These are phyloP conservation scores for Malus hybrid DNA, from an alignment of 331 rosid species.

Conservation along the genomic window DNA sequence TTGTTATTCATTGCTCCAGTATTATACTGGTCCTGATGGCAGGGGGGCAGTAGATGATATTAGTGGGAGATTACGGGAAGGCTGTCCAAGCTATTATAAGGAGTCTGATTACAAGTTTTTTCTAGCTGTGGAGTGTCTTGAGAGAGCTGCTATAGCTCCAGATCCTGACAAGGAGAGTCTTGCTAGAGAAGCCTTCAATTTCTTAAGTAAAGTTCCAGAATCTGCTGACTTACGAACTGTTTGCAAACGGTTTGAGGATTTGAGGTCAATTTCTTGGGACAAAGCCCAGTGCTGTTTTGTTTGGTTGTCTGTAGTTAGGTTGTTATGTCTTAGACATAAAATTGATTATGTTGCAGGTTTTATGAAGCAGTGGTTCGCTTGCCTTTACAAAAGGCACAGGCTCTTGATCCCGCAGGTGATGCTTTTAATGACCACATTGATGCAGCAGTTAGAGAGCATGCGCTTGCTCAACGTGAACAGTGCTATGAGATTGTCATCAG, in stretches of 20 bases:
- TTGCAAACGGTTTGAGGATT: constrained; percentile 92
- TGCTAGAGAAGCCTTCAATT: constrained; percentile 80
- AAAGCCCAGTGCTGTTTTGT: not conserved
- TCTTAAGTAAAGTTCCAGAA: constrained; percentile 88
- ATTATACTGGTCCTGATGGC: constrained; percentile 96
- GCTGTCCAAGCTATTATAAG: constrained; percentile 95
- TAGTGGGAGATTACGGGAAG: constrained; percentile 83
- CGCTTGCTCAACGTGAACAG: constrained; percentile 70
- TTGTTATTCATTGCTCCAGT: constrained; percentile 39
- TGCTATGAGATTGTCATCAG: constrained; percentile 84
- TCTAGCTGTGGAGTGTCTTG: constrained; percentile 91
- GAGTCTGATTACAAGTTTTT: constrained; percentile 97
- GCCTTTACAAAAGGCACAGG: constrained; percentile 96
- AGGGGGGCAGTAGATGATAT: constrained; percentile 96
- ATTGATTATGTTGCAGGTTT: constrained; percentile 50
- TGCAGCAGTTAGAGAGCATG: constrained; percentile 64
- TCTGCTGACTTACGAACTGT: constrained; percentile 87
- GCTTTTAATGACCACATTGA: constrained; percentile 87
- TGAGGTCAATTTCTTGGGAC: constrained; percentile 50
- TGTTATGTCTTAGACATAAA: constrained; percentile 22
- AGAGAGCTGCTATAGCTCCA: constrained; percentile 78
- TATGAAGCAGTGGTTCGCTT: constrained; percentile 97
- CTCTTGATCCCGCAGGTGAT: constrained; percentile 87
- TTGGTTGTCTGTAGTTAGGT: not conserved
- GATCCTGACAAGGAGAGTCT: constrained; percentile 70